These are phyloP conservation scores for Cyberlindnera japonica DNA, from an alignment of 805 yeast genomes.

Conservation along the genomic window DNA sequence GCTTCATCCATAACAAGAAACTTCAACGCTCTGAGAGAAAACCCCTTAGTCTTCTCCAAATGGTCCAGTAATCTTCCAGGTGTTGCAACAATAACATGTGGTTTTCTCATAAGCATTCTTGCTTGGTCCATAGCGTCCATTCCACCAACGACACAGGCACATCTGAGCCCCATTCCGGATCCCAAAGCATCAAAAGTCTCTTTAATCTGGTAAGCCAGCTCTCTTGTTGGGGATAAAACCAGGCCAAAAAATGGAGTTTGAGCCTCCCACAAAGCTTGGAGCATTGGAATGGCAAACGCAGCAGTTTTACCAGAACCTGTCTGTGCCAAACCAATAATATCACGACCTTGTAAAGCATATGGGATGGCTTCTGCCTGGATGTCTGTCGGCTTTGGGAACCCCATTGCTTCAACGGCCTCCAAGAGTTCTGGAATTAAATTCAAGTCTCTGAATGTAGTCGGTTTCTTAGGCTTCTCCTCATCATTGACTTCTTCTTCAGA, in stretches of 20 bases:
- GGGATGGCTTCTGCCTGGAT: slow-evolving; percentile 92
- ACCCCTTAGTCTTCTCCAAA: slow-evolving; percentile 87
- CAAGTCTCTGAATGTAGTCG: slow-evolving; percentile 48
- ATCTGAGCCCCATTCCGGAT: slow-evolving; percentile 83
- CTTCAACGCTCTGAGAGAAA: slow-evolving; percentile 70
- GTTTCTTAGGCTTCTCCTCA: slow-evolving; percentile 25
- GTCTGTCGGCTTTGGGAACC: slow-evolving; percentile 83
- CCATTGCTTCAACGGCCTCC: slow-evolving; percentile 73
- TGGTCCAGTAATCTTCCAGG: slow-evolving; percentile 95
- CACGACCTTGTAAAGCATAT: slow-evolving; percentile 84
- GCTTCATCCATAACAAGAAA: slow-evolving; percentile 96
- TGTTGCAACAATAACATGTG: slow-evolving; percentile 93
- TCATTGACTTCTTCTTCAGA: slow-evolving; percentile 14
- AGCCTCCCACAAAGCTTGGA: slow-evolving; percentile 86
- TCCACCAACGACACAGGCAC: slow-evolving; percentile 92
- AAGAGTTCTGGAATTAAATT: slow-evolving; percentile 73
- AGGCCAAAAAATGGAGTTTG: slow-evolving; percentile 87
- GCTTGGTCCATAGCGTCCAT: slow-evolving; percentile 99
- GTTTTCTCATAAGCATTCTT: slow-evolving; percentile 86
- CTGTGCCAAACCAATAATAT: slow-evolving; percentile 93
- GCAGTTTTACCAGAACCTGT: slow-evolving; percentile 99
- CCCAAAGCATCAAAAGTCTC: slow-evolving; percentile 96
- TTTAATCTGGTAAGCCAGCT: slow-evolving; percentile 81
- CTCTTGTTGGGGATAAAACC: slow-evolving; percentile 84
- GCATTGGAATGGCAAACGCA: slow-evolving; percentile 93